Conservation (phyloP, 2,329 filamentous ascomycete species). For the Penicillium sp. region DNA sequence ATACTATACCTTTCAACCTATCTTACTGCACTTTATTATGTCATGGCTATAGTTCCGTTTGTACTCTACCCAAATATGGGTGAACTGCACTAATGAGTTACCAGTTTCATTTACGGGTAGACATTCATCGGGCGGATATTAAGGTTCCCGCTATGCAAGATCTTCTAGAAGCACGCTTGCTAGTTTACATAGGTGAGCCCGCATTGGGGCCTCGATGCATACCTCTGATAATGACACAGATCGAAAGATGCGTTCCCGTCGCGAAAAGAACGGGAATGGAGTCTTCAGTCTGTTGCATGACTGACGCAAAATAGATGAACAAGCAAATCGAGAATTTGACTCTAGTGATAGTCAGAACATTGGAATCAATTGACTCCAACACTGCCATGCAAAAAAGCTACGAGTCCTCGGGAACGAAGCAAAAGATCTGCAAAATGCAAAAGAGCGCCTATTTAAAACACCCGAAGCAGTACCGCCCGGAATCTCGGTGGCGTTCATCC, state of each 20-base stretch:
- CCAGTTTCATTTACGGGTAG: background rate
- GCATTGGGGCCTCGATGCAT: background rate
- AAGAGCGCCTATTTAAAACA: background rate
- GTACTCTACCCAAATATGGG: background rate
- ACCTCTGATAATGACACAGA: background rate
- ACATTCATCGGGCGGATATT: background rate
- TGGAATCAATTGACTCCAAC: background rate
- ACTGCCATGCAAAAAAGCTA: constrained; percentile 3
- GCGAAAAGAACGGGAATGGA: background rate
- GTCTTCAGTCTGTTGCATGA: background rate
- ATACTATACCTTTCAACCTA: background rate
- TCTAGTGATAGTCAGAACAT: background rate
- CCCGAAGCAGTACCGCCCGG: background rate
- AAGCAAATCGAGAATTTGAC: constrained; percentile 2
- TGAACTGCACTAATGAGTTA: background rate
- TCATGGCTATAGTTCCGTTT: constrained; percentile 4
- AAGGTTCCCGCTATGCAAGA: background rate
- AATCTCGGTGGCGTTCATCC: background rate
- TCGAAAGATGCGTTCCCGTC: constrained; percentile 2
- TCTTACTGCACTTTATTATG: constrained; percentile 1
- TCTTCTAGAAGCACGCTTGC: background rate
- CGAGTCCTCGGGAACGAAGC: background rate
- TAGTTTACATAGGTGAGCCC: background rate
- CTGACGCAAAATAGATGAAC: background rate
- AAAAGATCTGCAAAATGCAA: background rate